These are phyloP conservation scores for Rhizopogon roseolus DNA, from an alignment of 768 basidiomycete genomes.

Conservation along the genomic window DNA sequence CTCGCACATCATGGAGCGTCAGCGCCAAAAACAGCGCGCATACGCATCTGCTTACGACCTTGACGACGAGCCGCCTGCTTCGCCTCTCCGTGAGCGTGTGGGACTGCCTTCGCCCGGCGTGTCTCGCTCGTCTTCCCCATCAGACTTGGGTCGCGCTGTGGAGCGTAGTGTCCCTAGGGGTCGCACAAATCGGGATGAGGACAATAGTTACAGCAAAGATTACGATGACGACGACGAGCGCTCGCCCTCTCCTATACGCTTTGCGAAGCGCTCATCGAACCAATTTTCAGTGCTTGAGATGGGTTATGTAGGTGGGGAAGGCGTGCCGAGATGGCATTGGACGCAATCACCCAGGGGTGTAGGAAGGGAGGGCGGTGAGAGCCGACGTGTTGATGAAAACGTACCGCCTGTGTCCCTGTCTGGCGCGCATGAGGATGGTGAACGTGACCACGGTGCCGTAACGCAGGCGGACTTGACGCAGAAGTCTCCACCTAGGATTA, in stretches of 20 bases:
- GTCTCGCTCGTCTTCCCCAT: background rate
- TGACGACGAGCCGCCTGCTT: conserved; percentile 33
- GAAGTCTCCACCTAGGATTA: background rate
- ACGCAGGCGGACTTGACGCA: background rate
- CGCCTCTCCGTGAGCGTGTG: conserved; percentile 14
- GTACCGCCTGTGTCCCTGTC: background rate
- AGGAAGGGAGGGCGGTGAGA: background rate
- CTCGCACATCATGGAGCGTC: background rate
- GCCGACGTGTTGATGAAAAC: background rate
- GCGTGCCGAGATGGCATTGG: background rate
- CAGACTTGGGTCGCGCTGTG: background rate
- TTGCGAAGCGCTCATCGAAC: background rate
- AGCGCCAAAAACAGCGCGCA: conserved; percentile 2
- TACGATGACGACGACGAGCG: background rate
- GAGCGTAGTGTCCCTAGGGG: background rate
- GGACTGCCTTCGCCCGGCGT: background rate
- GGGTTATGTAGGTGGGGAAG: background rate
- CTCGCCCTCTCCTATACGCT: background rate
- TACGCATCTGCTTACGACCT: background rate
- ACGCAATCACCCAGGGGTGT: background rate
- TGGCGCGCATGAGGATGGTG: background rate
- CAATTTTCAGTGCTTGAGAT: background rate
- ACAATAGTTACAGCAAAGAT: background rate
- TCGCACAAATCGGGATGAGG: background rate
- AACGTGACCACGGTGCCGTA: background rate